Conservation (phyloP, 768 basidiomycete species). For the Leccinum fibrillosum region DNA sequence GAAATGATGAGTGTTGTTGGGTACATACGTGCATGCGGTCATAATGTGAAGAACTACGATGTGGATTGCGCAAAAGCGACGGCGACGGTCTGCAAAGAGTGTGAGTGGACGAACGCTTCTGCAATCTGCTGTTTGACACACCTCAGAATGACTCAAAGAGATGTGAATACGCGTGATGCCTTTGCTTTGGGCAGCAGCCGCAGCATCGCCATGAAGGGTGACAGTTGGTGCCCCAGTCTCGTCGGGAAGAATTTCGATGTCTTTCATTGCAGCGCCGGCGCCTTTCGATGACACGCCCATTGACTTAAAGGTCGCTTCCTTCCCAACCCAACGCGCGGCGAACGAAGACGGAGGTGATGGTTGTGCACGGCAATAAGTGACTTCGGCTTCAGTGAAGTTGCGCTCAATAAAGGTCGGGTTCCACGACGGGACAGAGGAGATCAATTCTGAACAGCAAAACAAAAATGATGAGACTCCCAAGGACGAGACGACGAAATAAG, state of each 20-base stretch:
- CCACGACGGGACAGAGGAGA: conserved; percentile 85
- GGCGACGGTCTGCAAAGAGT: conserved; percentile 60
- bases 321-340: conserved; percentile 95
- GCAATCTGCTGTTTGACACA: conserved; percentile 35
- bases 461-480: conserved; percentile 1
- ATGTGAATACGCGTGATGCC: conserved; percentile 74
- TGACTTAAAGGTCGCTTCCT: conserved; percentile 97
- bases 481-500: neutral
- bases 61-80: conserved; percentile 85
- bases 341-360: conserved; percentile 87
- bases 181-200: conserved; percentile 65
- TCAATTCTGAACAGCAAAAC: conserved; percentile 62
- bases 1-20: neutral
- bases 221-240: conserved; percentile 78
- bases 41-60: conserved; percentile 8
- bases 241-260: conserved; percentile 91
- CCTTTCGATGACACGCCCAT: conserved; percentile 88
- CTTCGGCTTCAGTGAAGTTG: conserved; percentile 92
- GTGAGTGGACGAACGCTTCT: conserved; percentile 13
- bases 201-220: conserved; percentile 74
- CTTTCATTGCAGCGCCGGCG: conserved; percentile 92
- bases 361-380: conserved; percentile 81
- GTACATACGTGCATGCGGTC: neutral
- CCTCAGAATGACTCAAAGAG: conserved; percentile 92
- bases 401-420: conserved; percentile 85